Conservation (phyloP, 2,329 filamentous ascomycete genomes). For the Trichoderma hamatum region DNA sequence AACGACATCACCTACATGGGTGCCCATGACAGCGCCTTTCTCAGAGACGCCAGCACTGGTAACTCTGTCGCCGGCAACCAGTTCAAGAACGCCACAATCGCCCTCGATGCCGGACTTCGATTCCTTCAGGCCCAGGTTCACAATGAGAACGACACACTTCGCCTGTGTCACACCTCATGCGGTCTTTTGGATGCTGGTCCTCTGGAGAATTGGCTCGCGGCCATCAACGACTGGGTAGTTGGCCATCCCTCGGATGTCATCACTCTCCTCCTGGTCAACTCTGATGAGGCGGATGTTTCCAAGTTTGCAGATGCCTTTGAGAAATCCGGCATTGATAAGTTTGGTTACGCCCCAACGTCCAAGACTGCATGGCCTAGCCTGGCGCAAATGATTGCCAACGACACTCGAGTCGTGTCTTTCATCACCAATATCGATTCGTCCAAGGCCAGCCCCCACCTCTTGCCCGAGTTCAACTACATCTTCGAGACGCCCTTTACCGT, state of each 20-base stretch:
- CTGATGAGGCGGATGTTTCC: constrained; percentile 58
- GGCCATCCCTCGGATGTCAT: constrained; percentile 73
- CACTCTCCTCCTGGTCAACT: constrained; percentile 74
- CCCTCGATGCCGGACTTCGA: constrained; percentile 71
- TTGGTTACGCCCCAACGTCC: constrained; percentile 61
- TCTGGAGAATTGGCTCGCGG: constrained; percentile 63
- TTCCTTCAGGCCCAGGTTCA: constrained; percentile 75
- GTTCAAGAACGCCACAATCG: constrained; percentile 70
- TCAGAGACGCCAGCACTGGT: constrained; percentile 64
- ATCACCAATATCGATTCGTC: constrained; percentile 58
- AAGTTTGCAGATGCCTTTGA: constrained; percentile 60
- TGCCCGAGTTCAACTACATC: constrained; percentile 66
- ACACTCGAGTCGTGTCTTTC: constrained; percentile 70
- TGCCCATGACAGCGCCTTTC: constrained; percentile 73
- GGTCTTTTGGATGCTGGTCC: constrained; percentile 68
- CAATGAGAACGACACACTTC: constrained; percentile 58
- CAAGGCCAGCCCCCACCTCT: constrained; percentile 56
- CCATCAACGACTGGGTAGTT: constrained; percentile 71
- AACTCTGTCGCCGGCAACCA: constrained; percentile 72
- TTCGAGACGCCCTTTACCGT: constrained; percentile 76
- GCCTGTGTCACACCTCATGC: constrained; percentile 73
- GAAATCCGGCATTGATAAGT: constrained; percentile 60
- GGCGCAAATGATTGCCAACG: constrained; percentile 65
- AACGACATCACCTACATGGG: constrained; percentile 78
- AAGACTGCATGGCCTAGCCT: constrained; percentile 69